Conservation (phyloP, 345 rosid species). For the Populus pruinosa region DNA sequence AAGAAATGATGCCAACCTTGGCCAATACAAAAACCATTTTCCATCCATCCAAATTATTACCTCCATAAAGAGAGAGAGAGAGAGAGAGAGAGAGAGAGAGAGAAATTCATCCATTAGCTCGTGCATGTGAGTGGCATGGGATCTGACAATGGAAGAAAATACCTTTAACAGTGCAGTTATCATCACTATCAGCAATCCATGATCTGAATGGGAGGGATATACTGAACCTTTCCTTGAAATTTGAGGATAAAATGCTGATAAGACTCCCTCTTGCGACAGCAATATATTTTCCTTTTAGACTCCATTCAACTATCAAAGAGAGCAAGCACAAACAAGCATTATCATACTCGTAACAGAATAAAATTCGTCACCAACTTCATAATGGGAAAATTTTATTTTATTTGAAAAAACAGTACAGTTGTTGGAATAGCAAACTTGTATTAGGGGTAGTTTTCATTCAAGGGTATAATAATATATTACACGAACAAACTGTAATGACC, state of each 20-base stretch:
- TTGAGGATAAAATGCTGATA: constrained; percentile 64
- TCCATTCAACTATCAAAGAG: constrained; percentile 58
- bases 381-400: too few relatives aligned
- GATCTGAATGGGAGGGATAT: constrained; percentile 52
- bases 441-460: background rate
- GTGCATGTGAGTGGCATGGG: too few relatives aligned
- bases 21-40: too few relatives aligned
- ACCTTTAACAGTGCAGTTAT: constrained; percentile 57
- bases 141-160: constrained; percentile 6
- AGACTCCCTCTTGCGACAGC: constrained; percentile 58
- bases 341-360: background rate
- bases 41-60: too few relatives aligned
- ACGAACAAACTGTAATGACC: background rate
- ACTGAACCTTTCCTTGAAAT: constrained; percentile 51
- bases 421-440: too few relatives aligned
- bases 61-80: too few relatives aligned
- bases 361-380: background rate
- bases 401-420: too few relatives aligned
- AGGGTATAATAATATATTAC: background rate
- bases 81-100: too few relatives aligned
- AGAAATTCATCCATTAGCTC: too few relatives aligned
- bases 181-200: constrained; percentile 51
- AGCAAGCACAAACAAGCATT: background rate
- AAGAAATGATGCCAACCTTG: too few relatives aligned
- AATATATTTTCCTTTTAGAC: constrained; percentile 60